phyloP scores from a whole-genome alignment of 257 asterid genomes.

The Apocynum venetum region DNA sequence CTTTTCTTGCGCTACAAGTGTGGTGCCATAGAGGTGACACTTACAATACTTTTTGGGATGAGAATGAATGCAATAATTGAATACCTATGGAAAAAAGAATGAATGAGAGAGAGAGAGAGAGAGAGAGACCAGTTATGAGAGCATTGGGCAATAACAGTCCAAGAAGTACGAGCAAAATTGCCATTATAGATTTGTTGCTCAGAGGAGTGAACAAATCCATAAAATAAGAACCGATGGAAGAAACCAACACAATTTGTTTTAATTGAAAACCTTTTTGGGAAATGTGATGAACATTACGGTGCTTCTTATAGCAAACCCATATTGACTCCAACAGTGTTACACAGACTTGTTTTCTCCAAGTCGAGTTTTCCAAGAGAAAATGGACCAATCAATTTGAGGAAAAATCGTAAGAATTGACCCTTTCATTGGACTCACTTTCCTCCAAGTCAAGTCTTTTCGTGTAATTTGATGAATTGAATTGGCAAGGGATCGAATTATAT shows the following conservation, averaged over 20 bases:
- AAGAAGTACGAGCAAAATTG: not conserved
- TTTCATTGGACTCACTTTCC: no score
- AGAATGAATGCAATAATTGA: not conserved
- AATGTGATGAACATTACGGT: not conserved
- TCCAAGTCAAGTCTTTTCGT: no score
- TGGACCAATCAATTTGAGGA: not conserved
- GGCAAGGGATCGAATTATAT: no score
- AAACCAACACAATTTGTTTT: not conserved
- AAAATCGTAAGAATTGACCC: no score
- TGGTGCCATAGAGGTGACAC: not conserved
- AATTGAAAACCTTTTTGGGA: not conserved
- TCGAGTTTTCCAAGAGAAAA: not conserved
- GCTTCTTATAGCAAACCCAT: not conserved
- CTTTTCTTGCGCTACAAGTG: no score
- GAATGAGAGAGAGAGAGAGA: not conserved
- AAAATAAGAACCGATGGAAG: not conserved
- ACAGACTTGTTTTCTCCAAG: not conserved
- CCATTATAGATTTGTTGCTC: not conserved
- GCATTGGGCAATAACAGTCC: not conserved
- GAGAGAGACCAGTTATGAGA: not conserved
- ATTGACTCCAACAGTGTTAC: not conserved
- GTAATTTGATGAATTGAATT: no score
- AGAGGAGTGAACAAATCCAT: not conserved
- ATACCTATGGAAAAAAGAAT: not conserved
- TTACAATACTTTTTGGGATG: no score